Evolutionary conservation across 2,329 filamentous ascomycete genomes (phyloP).

Genomic region (Xylaria sp.): DNA sequence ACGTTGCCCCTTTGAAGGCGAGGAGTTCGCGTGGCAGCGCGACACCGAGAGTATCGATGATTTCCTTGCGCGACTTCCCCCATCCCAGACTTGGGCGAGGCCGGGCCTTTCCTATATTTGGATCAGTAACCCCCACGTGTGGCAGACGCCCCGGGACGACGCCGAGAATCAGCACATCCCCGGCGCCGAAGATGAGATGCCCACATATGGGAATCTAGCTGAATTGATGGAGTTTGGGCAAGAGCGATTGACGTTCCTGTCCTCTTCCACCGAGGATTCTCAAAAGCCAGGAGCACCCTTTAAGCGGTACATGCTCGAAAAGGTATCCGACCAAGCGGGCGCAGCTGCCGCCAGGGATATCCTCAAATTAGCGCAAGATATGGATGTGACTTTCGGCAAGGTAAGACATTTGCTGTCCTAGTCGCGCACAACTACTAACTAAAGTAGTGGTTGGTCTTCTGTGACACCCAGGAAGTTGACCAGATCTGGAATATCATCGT

Average conservation of each 20-base stretch:
- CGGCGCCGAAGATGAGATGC: conserved; percentile 62
- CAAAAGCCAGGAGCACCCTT: conserved; percentile 49
- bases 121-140: conserved; percentile 71
- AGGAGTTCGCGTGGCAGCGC: conserved; percentile 68
- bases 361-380: conserved; percentile 67
- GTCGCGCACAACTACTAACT: conserved; percentile 19
- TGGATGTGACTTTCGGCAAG: conserved; percentile 73
- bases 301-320: conserved; percentile 51
- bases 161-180: conserved; percentile 52
- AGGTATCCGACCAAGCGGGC: conserved; percentile 62
- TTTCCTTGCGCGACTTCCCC: conserved; percentile 76
- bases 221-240: conserved; percentile 64
- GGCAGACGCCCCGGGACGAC: conserved; percentile 49
- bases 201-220: conserved; percentile 57
- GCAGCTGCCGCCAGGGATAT: conserved; percentile 64
- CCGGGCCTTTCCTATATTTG: conserved; percentile 74
- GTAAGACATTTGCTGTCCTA: conserved; percentile 49
- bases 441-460: conserved; percentile 77
- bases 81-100: conserved; percentile 65
- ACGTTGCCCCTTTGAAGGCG: conserved; percentile 66
- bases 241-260: conserved; percentile 59
- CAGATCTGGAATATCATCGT: conserved; percentile 74
- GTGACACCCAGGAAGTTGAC: conserved; percentile 63
- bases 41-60: conserved; percentile 66
- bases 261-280: conserved; percentile 61